These are phyloP conservation scores for Alternaria dauci DNA, from an alignment of 2,329 filamentous ascomycete genomes.

Conservation along the genomic window DNA sequence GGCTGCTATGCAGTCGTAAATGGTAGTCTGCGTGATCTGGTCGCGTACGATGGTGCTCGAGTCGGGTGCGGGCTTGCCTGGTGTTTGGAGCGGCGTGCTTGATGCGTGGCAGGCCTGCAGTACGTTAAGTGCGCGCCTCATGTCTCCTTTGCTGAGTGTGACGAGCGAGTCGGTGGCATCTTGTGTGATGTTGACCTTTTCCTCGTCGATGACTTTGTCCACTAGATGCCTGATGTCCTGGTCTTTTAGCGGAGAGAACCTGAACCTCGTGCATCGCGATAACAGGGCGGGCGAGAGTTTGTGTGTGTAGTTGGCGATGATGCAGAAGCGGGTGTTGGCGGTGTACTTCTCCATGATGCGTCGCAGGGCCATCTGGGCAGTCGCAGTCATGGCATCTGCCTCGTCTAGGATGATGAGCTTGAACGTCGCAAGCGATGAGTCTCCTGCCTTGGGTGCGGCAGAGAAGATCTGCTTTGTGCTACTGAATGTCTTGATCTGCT, in stretches of 20 bases:
- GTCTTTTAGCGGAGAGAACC: constrained; percentile 93
- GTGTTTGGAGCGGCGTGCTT: constrained; percentile 68
- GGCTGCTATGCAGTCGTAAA: constrained; percentile 97
- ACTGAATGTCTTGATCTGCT: constrained; percentile 99
- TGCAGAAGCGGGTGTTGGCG: constrained; percentile 95
- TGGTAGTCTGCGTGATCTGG: constrained; percentile 87
- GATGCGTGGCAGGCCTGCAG: constrained; percentile 96
- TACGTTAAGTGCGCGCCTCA: constrained; percentile 93
- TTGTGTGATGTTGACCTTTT: constrained; percentile 81
- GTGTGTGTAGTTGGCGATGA: constrained; percentile 99
- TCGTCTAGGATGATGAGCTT: constrained; percentile 98
- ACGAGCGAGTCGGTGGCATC: constrained; percentile 87
- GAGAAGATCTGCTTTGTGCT: constrained; percentile 98
- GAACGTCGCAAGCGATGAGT: constrained; percentile 72
- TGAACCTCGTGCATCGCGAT: constrained; percentile 91
- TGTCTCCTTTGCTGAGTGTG: constrained; percentile 89
- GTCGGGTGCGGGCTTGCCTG: constrained; percentile 56
- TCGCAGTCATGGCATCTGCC: constrained; percentile 99
- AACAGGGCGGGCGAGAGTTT: constrained; percentile 93
- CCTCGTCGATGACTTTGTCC: constrained; percentile 87
- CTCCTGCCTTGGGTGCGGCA: constrained; percentile 60
- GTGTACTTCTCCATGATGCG: constrained; percentile 99
- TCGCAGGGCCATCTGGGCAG: constrained; percentile 95
- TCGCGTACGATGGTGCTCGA: constrained; percentile 75
- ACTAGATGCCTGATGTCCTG: constrained; percentile 84